A percentile compares a stretch with the other conserved stretches of the same genome.
These are phyloP conservation scores for Sphagnum fallax DNA, from an alignment of 228 moss, liverwort and hornwort species.

Conservation along the genomic window DNA sequence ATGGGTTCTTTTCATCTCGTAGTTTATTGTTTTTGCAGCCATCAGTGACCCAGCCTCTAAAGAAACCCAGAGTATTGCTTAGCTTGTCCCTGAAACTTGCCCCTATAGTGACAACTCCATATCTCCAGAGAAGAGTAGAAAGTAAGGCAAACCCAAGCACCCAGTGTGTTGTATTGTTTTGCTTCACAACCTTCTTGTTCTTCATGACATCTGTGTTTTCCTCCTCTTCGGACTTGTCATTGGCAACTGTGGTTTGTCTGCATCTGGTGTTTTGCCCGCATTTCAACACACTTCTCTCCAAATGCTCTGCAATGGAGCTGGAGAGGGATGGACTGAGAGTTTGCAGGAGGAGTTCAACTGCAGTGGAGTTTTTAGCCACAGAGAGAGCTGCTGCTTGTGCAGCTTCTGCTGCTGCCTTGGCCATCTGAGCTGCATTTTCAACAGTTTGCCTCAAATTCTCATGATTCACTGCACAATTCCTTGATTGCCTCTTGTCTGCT, in stretches of 20 bases:
- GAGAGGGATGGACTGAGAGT: slow-evolving; percentile 10
- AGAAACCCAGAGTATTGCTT: slow-evolving; percentile 60
- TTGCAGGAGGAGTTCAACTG: slow-evolving; percentile 50
- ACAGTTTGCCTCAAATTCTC: slow-evolving; percentile 26
- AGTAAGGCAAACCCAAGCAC: slow-evolving; percentile 75
- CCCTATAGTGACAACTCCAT: slow-evolving; percentile 53
- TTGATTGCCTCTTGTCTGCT: slow-evolving; percentile 15
- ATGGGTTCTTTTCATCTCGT: background rate
- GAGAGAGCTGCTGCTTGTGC: slow-evolving; percentile 51
- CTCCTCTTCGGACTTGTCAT: slow-evolving; percentile 5
- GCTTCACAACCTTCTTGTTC: slow-evolving; percentile 53
- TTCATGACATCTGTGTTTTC: slow-evolving; percentile 10
- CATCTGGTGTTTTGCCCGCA: slow-evolving; percentile 3
- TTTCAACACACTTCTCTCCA: background rate
- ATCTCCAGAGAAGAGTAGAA: slow-evolving; percentile 74
- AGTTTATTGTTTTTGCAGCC: slow-evolving; percentile 31
- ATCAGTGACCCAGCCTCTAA: slow-evolving; percentile 45
- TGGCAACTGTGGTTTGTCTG: slow-evolving; percentile 13
- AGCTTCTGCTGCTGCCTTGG: slow-evolving; percentile 65
- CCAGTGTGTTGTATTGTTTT: slow-evolving; percentile 75
- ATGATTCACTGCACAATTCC: slow-evolving; percentile 14
- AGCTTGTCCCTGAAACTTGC: slow-evolving; percentile 53
- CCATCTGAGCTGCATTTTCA: slow-evolving; percentile 53
- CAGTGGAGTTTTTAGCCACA: slow-evolving; percentile 56
- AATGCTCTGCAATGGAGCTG: slow-evolving; percentile 5